These are phyloP conservation scores for Globisporangium ultimum DNA, from an alignment of 352 stramenopile species.

Conservation along the genomic window DNA sequence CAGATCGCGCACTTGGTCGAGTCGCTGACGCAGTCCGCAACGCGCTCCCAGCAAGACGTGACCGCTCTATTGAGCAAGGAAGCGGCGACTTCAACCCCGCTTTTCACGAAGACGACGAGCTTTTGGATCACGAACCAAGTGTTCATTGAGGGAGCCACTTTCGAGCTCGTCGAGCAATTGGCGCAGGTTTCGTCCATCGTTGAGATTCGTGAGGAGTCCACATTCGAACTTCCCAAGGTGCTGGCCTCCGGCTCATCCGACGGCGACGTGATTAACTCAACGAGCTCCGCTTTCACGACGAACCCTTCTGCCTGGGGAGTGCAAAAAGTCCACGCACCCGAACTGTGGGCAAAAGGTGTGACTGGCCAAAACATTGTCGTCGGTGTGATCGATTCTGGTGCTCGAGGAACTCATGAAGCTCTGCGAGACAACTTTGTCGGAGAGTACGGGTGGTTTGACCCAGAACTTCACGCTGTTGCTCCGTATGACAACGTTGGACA, in stretches of 20 bases:
- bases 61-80: conserved; percentile 14
- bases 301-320: conserved; percentile 7
- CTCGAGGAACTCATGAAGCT: conserved; percentile 15
- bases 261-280: conserved; percentile 1
- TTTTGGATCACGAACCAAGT: conserved; percentile 30
- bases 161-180: conserved; percentile 20
- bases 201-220: conserved; percentile 12
- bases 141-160: conserved; percentile 10
- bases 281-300: neutral
- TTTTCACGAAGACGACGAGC: conserved; percentile 5
- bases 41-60: neutral
- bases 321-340: conserved; percentile 11
- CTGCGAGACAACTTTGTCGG: conserved; percentile 18
- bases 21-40: conserved; percentile 20
- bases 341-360: conserved; percentile 13
- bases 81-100: conserved; percentile 5
- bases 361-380: conserved; percentile 16
- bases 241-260: neutral
- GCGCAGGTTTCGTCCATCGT: conserved; percentile 4
- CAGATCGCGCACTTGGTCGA: conserved; percentile 23
- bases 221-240: neutral
- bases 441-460: conserved; percentile 17
- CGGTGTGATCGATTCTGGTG: conserved; percentile 17
- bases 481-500: conserved; percentile 20
- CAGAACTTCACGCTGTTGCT: conserved; percentile 10